Evolutionary conservation across 306 rosid genomes (phyloP), one percentile per base, ranked within the genome.

Genomic region (Oemleria cerasiformis): DNA sequence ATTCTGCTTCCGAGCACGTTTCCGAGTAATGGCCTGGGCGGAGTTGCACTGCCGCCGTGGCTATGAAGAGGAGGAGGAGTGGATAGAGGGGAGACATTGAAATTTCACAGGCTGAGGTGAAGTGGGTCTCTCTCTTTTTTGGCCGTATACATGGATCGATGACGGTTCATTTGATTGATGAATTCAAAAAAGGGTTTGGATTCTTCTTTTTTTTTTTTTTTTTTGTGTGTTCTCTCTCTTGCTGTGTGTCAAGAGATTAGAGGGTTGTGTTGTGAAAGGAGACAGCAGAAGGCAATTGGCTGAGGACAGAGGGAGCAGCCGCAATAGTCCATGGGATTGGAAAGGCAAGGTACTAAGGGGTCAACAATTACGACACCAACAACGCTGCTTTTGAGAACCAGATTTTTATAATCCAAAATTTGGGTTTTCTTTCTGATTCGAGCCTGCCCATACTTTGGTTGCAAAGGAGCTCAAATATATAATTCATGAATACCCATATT

Each of bases 1-100:
- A 15, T 71, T 94, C 92, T 0, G 95, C 96, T 2, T 75, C 13
- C 3, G 96, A 92, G 65, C 98, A 94, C 2, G 86, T 77, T 6
- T 56, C 4, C 25, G 68, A 42, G 87, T 93, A 93, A 77, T 44
- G 84, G 43, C 74, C 89, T 0, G 87, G 83, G 39, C 77, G 89
- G 81, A 92, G 96, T 39, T 72, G 64, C 2, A 83, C 63, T 13
- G 78, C 12, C 50, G 70, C 79, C 14, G 65, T 39, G 48, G 73
- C 63, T 42, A 75, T 53, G 73, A 73, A 1, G 36, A 81, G 6
- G 47, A 87, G 75, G 19, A 86, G 68, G 38, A 84, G 55, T 2
- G 68, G 72, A 59, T 70, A 58, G 54, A 77, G 43, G 56, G 64
- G 68, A 40, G 61, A 49, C 84, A 81, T 81, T 48, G 63, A 54